phyloP scores from a whole-genome alignment of 78 protist genomes.

The Emiliania huxleyi region DNA sequence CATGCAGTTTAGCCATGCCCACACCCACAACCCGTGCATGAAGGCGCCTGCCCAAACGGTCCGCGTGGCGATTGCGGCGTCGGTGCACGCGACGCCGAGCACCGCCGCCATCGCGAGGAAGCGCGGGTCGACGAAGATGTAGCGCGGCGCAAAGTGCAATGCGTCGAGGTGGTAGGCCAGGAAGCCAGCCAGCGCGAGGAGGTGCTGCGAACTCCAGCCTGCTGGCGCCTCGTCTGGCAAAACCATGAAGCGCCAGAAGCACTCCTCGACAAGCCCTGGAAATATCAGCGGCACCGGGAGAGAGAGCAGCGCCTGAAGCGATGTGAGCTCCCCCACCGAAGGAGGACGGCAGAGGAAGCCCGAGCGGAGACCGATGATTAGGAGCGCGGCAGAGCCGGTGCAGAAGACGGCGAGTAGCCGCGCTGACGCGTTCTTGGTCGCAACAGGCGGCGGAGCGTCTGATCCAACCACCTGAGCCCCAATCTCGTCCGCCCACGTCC shows the following conservation, averaged over 20 bases:
- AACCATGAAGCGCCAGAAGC: background rate
- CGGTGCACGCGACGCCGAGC: background rate
- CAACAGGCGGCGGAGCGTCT: too few relatives aligned
- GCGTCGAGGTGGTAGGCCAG: background rate
- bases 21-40: background rate
- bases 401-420: too few relatives aligned
- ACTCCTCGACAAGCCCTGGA: background rate
- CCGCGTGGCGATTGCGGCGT: background rate
- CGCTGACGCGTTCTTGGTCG: too few relatives aligned
- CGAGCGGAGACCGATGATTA: background rate
- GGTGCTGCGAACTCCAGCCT: background rate
- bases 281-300: background rate
- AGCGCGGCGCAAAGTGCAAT: background rate
- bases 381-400: background rate
- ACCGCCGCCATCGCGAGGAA: background rate
- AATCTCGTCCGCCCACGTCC: background rate
- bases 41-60: background rate
- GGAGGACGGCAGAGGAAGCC: background rate
- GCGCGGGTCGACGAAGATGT: background rate
- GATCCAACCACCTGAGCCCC: background rate
- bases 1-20: background rate
- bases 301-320: background rate
- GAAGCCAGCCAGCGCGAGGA: background rate
- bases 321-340: background rate
- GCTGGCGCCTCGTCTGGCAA: background rate